Conservation (phyloP, 139 green algal genomes). For the Trebouxia sp. region DNA sequence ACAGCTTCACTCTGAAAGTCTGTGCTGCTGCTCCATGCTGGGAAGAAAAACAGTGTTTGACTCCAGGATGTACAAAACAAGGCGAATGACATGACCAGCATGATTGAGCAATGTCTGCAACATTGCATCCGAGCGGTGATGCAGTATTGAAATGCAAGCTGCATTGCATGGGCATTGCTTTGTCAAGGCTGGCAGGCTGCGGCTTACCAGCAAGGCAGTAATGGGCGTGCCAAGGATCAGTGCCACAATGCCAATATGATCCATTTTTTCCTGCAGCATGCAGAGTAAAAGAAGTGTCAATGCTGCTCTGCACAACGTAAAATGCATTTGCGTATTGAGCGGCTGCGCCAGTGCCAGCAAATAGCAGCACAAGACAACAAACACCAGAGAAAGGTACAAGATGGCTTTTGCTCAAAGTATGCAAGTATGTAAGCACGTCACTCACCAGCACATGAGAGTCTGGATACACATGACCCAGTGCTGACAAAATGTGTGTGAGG, state of each 20-base stretch:
- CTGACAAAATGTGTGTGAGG: slow-evolving; percentile 72
- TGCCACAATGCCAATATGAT: slow-evolving; percentile 83
- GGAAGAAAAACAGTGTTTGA: no score
- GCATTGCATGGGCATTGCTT: not conserved
- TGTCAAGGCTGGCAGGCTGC: not conserved
- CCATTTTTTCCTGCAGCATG: slow-evolving; percentile 73
- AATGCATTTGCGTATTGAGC: not conserved
- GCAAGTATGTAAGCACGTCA: not conserved
- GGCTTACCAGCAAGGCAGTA: slow-evolving; percentile 71
- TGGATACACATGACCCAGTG: slow-evolving; percentile 78
- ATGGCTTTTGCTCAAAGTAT: not conserved
- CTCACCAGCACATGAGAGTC: slow-evolving; percentile 66
- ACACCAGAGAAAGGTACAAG: not conserved
- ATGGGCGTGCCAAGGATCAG: slow-evolving; percentile 77
- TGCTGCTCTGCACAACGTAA: not conserved
- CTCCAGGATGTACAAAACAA: no score
- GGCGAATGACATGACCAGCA: no score
- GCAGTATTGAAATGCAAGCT: not conserved
- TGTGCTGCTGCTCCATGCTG: no score
- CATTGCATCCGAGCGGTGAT: no score
- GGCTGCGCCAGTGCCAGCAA: not conserved
- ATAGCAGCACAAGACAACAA: not conserved
- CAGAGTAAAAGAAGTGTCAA: not conserved
- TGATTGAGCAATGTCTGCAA: no score
- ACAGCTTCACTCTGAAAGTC: no score